Percentiles rank a stretch among this genome's conserved stretches.
phyloP scores from a whole-genome alignment of 257 asterid genomes.

The Ophiorrhiza pumila region DNA sequence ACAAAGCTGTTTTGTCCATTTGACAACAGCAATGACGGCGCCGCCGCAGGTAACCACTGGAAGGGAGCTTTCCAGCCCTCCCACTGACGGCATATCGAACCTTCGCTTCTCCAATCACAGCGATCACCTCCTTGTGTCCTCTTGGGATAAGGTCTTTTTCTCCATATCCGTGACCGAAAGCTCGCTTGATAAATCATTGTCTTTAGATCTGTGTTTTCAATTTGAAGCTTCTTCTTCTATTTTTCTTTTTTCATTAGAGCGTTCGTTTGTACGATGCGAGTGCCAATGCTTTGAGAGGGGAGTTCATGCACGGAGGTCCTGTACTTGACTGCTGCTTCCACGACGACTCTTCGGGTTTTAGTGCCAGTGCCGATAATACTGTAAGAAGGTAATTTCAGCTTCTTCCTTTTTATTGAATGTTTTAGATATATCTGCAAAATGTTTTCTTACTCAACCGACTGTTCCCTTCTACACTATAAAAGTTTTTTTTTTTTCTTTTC shows the following conservation, averaged over 20 bases:
- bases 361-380: conserved; percentile 72
- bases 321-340: conserved; percentile 93
- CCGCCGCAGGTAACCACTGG: conserved; percentile 44
- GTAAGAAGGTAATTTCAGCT: conserved; percentile 61
- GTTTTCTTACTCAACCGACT: not conserved
- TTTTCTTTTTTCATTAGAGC: conserved; percentile 31
- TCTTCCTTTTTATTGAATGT: not conserved
- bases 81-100: conserved; percentile 73
- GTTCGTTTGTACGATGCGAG: conserved; percentile 89
- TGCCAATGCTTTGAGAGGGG: conserved; percentile 72
- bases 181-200: not conserved
- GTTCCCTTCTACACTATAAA: not conserved
- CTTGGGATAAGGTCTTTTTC: conserved; percentile 77
- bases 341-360: conserved; percentile 87
- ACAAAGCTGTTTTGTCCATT: not conserved
- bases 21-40: conserved; percentile 48
- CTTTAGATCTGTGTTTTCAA: conserved; percentile 8
- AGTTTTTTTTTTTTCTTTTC: not conserved
- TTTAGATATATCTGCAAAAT: not conserved
- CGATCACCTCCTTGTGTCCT: conserved; percentile 76
- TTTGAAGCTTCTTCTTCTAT: not conserved
- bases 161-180: not conserved
- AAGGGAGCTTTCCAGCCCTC: conserved; percentile 58
- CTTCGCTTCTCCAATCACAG: conserved; percentile 85
- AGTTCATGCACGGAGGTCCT: conserved; percentile 79